Evolutionary conservation across 768 basidiomycete genomes (phyloP).

Genomic region (Tulasnella sp.): DNA sequence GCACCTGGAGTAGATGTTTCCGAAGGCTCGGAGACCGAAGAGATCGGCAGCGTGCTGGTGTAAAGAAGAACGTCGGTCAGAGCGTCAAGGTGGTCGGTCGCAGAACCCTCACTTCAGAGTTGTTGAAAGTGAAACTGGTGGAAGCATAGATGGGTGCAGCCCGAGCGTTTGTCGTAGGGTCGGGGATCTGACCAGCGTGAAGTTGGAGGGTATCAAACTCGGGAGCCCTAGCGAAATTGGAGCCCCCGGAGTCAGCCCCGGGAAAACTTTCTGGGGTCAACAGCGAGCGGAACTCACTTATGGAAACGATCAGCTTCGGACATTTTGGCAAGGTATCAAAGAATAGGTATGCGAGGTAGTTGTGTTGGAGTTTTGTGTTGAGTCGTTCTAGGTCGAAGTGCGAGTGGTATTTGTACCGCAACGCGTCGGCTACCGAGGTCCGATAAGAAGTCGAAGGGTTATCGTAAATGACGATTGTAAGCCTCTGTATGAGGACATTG

Average conservation of each 20-base stretch:
- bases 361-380: neutral
- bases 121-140: slow-evolving; percentile 62
- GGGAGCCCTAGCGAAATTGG: slow-evolving; percentile 29
- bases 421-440: neutral
- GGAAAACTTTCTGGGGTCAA: neutral
- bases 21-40: slow-evolving; percentile 51
- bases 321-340: neutral
- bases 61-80: neutral
- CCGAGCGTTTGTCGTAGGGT: slow-evolving; percentile 30
- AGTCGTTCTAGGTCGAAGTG: neutral
- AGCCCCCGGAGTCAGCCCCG: neutral
- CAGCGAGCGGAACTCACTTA: neutral
- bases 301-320: neutral
- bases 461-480: neutral
- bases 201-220: slow-evolving; percentile 74
- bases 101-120: slow-evolving; percentile 39
- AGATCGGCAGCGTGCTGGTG: slow-evolving; percentile 58
- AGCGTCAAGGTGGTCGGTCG: neutral
- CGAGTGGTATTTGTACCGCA: neutral
- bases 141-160: slow-evolving; percentile 70
- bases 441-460: neutral
- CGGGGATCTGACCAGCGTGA: slow-evolving; percentile 56
- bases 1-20: slow-evolving; percentile 47
- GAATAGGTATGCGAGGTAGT: neutral
- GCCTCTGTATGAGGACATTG: neutral